Evolutionary conservation across 805 yeast species (phyloP).

Genomic region (Starmerella geochares): DNA sequence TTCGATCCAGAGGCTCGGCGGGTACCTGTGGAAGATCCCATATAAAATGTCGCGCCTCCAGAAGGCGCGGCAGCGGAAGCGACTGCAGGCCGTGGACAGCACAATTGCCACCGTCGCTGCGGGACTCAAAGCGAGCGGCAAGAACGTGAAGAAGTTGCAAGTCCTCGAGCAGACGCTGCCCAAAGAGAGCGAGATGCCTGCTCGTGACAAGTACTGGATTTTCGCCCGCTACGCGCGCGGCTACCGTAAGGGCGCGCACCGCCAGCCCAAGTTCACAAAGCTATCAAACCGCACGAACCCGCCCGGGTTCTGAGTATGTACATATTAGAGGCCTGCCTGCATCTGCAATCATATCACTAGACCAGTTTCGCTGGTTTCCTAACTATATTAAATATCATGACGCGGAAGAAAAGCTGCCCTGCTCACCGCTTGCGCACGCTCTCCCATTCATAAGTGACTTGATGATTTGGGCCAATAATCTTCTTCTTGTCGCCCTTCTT

Average conservation of each 20-base stretch:
- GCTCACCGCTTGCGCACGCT: slow-evolving; percentile 38
- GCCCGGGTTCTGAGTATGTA: slow-evolving; percentile 41
- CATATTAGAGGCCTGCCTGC: background rate
- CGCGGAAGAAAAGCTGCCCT: no score
- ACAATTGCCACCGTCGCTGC: slow-evolving; percentile 57
- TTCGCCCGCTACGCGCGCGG: slow-evolving; percentile 63
- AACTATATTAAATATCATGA: no score
- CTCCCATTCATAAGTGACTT: slow-evolving; percentile 72
- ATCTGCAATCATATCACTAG: no score
- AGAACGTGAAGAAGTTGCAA: slow-evolving; percentile 32
- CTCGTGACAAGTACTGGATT: slow-evolving; percentile 78
- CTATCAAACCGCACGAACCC: slow-evolving; percentile 72
- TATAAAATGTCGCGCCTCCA: slow-evolving; percentile 71
- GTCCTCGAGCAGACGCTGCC: slow-evolving; percentile 46
- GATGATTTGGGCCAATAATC: slow-evolving; percentile 54
- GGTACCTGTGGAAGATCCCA: slow-evolving; percentile 69
- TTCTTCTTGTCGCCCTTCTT: slow-evolving; percentile 82
- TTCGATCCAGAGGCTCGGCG: slow-evolving; percentile 42
- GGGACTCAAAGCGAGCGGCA: slow-evolving; percentile 36
- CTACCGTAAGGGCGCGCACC: slow-evolving; percentile 79
- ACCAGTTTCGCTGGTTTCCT: no score
- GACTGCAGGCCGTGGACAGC: slow-evolving; percentile 72
- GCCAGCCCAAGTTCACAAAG: slow-evolving; percentile 80
- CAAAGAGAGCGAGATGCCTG: slow-evolving; percentile 66
- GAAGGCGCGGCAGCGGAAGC: slow-evolving; percentile 71